Conservation (phyloP, 75 land plant species). For the Azolla pinnata region DNA sequence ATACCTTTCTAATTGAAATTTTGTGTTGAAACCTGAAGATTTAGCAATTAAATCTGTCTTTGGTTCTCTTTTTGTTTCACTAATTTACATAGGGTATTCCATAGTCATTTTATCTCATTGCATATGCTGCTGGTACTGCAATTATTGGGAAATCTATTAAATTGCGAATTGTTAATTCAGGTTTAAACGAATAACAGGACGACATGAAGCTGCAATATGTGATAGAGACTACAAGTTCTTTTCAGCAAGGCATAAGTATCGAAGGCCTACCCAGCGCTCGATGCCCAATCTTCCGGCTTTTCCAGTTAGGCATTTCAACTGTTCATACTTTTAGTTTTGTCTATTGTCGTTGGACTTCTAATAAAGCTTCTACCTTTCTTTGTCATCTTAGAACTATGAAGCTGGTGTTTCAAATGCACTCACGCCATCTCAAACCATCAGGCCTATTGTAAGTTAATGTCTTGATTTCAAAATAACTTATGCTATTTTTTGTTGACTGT, state of each 20-base stretch:
- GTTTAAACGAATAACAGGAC: conserved; percentile 90
- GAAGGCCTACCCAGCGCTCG: conserved; percentile 52
- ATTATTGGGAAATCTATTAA: neutral
- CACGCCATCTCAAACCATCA: no score
- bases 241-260: conserved; percentile 87
- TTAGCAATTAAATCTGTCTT: neutral
- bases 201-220: conserved; percentile 72
- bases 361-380: no score
- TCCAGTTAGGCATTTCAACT: conserved; percentile 48
- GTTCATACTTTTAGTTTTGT: neutral
- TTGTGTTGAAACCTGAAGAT: neutral
- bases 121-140: neutral
- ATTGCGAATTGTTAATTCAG: conserved; percentile 20
- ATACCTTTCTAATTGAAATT: neutral
- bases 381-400: no score
- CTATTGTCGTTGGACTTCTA: conserved; percentile 1
- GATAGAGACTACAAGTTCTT: conserved; percentile 82
- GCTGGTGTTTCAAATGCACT: no score
- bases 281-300: conserved; percentile 33
- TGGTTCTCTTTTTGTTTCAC: neutral
- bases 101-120: neutral
- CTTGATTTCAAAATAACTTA: no score
- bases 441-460: no score
- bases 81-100: neutral
- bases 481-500: no score